Evolutionary conservation across 257 asterid genomes (phyloP), one percentile per base, ranked within the genome.

Genomic region (Ajuga chamaepitys): DNA sequence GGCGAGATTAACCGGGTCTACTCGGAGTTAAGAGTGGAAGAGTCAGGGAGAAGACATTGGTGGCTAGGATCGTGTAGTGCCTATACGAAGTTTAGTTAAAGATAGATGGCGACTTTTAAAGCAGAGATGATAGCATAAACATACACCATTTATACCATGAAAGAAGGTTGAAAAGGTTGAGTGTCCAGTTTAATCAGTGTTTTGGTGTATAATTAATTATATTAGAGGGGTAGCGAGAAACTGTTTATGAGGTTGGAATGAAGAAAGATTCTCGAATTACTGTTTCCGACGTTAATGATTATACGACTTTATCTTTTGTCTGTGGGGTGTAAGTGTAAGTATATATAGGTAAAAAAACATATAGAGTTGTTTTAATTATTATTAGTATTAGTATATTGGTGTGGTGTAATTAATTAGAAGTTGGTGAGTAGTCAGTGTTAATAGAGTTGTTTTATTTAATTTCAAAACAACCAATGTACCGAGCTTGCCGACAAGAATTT

Each of bases 401-500:
- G 54, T 57, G 32, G n/a, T 48, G 2, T 58, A 32, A 16, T 70
- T 65, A 75, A 75, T 72, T 64, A 72, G 86, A 63, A 81, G 89
- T 85, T 64, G 97, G 91, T 89, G 83, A 76, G 88, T 76, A 76
- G 90, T 85, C 97, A 82, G 70, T 75, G 72, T 78, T 77, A 44
- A 20, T 48, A 67, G 55, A 8, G 72, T 53, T 52, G 57, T 68
- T 70, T 25, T 68, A 58, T 64, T 63, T 74, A 71, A 60, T 64
- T 67, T 47, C 62, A 54, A 16, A 48, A 34, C 66, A 32, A 61
- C 59, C 60, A 20, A 65, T 68, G 77, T 74, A 83, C 75, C 52
- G 73, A 78, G 68, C 74, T 42, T 85, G 87, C 95, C 95, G 97
- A 90, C 95, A 87, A 67, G 82, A 77, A 81, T 77, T 78, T 87